These are phyloP conservation scores for Ophiostoma ulmi DNA, from an alignment of 2,329 filamentous ascomycete genomes.

Conservation along the genomic window DNA sequence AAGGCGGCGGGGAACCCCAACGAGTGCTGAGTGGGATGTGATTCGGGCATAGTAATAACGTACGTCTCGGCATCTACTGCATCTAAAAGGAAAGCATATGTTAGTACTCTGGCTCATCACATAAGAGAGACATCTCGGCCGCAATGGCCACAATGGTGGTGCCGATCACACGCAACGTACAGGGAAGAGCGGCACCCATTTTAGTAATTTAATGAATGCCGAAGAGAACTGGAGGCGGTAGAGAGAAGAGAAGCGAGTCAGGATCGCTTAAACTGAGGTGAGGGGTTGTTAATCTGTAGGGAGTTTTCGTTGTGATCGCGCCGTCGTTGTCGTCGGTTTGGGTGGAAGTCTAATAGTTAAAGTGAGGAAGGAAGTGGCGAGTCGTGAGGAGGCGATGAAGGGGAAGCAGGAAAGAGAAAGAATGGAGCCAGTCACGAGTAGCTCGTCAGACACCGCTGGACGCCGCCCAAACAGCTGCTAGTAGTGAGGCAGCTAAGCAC, in stretches of 20 bases:
- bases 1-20: not conserved
- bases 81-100: conserved; percentile 53
- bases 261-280: not conserved
- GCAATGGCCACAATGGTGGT: not conserved
- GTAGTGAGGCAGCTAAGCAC: not conserved
- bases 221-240: not conserved
- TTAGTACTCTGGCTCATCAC: not conserved
- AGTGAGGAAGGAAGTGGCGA: not conserved
- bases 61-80: conserved; percentile 96
- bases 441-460: conserved; percentile 21
- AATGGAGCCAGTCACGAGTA: conserved; percentile 16
- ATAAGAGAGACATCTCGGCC: not conserved
- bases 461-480: conserved; percentile 10
- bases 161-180: conserved; percentile 21
- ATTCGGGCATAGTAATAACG: conserved; percentile 31
- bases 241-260: not conserved
- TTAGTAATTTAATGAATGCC: conserved; percentile 9
- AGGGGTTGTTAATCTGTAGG: not conserved
- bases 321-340: conserved; percentile 5
- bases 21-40: not conserved
- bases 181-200: conserved; percentile 27
- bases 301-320: not conserved
- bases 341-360: not conserved
- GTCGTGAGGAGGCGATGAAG: not conserved
- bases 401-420: conserved; percentile 7